Percentiles rank a stretch among this genome's conserved stretches.
These are phyloP conservation scores for Besnoitia besnoiti DNA, from an alignment of 169 alveolate species.

Conservation along the genomic window DNA sequence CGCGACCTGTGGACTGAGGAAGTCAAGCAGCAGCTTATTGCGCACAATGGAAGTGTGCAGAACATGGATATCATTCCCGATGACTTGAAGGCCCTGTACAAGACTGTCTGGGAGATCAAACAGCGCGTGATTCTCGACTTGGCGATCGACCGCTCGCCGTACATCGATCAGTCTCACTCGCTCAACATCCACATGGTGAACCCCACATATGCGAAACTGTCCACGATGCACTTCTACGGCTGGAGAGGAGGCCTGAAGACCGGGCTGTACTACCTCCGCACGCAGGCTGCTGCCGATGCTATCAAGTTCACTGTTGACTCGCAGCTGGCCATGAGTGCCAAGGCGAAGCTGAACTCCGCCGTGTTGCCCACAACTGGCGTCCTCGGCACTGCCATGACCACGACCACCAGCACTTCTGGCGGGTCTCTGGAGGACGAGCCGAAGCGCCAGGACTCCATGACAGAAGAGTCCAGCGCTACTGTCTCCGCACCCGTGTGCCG, in stretches of 20 bases:
- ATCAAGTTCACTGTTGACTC: slow-evolving; percentile 97
- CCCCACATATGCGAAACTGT: slow-evolving; percentile 94
- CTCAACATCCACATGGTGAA: slow-evolving; percentile 95
- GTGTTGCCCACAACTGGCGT: neutral
- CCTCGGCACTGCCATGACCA: neutral
- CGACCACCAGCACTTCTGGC: neutral
- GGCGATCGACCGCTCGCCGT: slow-evolving; percentile 94
- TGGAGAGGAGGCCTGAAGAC: slow-evolving; percentile 98
- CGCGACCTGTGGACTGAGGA: slow-evolving; percentile 93
- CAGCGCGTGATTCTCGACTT: slow-evolving; percentile 95
- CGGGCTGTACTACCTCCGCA: slow-evolving; percentile 96
- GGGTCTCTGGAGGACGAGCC: neutral
- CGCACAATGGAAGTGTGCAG: slow-evolving; percentile 95
- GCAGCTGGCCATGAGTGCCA: slow-evolving; percentile 4
- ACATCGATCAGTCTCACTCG: slow-evolving; percentile 86
- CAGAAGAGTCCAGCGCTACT: neutral
- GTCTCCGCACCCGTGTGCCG: neutral
- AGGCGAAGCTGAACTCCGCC: slow-evolving; percentile 4
- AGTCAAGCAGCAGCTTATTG: slow-evolving; percentile 93
- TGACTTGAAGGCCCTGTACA: slow-evolving; percentile 88
- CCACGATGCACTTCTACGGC: slow-evolving; percentile 98
- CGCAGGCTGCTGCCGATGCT: slow-evolving; percentile 98
- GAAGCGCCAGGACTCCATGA: neutral
- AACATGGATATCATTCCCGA: slow-evolving; percentile 92
- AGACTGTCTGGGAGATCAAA: slow-evolving; percentile 99